These are phyloP conservation scores for Paecilomyces dactylethromorphus DNA, from an alignment of 2,329 filamentous ascomycete species.

Conservation along the genomic window DNA sequence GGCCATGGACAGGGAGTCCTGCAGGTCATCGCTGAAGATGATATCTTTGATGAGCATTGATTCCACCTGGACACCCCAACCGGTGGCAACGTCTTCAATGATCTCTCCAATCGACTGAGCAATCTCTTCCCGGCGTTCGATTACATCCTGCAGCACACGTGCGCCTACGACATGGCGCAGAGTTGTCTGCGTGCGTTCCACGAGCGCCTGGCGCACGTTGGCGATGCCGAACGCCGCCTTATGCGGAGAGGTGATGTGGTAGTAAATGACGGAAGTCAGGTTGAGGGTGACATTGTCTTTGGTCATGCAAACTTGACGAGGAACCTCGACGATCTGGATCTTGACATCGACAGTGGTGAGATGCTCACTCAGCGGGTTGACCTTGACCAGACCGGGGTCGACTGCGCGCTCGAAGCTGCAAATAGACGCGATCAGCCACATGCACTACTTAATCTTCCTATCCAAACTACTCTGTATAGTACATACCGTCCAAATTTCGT, in stretches of 20 bases:
- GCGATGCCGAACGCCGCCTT: conserved; percentile 95
- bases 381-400: conserved; percentile 91
- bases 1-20: conserved; percentile 95
- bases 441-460: background rate
- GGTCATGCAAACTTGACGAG: conserved; percentile 96
- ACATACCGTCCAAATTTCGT: conserved; percentile 74
- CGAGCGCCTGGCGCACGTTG: conserved; percentile 89
- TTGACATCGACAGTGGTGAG: conserved; percentile 95
- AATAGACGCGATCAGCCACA: conserved; percentile 1
- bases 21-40: conserved; percentile 90
- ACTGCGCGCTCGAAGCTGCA: conserved; percentile 78
- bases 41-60: conserved; percentile 99
- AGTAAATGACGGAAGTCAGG: conserved; percentile 97
- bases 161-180: conserved; percentile 94
- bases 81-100: conserved; percentile 87
- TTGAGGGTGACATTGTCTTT: conserved; percentile 97
- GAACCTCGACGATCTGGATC: conserved; percentile 96
- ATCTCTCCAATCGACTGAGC: conserved; percentile 93
- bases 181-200: conserved; percentile 97
- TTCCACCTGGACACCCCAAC: conserved; percentile 95
- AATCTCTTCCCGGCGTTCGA: conserved; percentile 95
- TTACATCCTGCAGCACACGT: conserved; percentile 92
- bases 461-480: background rate
- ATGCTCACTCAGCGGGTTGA: conserved; percentile 89
- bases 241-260: conserved; percentile 91